Percentiles rank a stretch among this genome's conserved stretches.
These are phyloP conservation scores for Croton setiger DNA, from an alignment of 441 rosid species.

Conservation along the genomic window DNA sequence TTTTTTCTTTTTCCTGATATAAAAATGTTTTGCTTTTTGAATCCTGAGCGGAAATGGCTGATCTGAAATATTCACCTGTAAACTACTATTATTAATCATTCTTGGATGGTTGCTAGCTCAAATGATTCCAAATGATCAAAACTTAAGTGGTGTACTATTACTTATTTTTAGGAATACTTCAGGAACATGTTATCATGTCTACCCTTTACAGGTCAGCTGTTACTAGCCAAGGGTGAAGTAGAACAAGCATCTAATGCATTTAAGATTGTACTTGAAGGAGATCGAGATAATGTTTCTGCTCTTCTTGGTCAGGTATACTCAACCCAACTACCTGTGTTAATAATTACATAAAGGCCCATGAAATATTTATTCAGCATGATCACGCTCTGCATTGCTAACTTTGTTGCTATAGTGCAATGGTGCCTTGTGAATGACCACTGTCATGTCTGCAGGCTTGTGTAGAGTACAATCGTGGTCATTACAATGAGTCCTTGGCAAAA, in stretches of 20 bases:
- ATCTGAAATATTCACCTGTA: neutral
- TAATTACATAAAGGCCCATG: slow-evolving; percentile 7
- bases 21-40: neutral
- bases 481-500: slow-evolving; percentile 73
- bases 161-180: slow-evolving; percentile 8
- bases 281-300: slow-evolving; percentile 84
- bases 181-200: slow-evolving; percentile 12
- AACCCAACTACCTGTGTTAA: slow-evolving; percentile 11
- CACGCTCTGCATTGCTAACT: neutral
- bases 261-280: slow-evolving; percentile 75
- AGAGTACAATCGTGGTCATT: slow-evolving; percentile 78
- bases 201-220: slow-evolving; percentile 75
- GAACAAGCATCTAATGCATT: slow-evolving; percentile 92
- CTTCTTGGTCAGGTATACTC: slow-evolving; percentile 87
- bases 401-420: neutral
- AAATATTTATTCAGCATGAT: neutral
- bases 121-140: slow-evolving; percentile 9
- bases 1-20: neutral
- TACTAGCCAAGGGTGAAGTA: slow-evolving; percentile 93
- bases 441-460: slow-evolving; percentile 76
- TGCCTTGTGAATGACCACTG: slow-evolving; percentile 16
- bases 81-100: neutral
- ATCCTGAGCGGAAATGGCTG: neutral
- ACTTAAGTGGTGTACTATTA: neutral
- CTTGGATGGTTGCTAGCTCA: neutral